Evolutionary conservation across 768 basidiomycete genomes (phyloP), one percentile per base, ranked within the genome.

Genomic region (Naganishia kalamii): DNA sequence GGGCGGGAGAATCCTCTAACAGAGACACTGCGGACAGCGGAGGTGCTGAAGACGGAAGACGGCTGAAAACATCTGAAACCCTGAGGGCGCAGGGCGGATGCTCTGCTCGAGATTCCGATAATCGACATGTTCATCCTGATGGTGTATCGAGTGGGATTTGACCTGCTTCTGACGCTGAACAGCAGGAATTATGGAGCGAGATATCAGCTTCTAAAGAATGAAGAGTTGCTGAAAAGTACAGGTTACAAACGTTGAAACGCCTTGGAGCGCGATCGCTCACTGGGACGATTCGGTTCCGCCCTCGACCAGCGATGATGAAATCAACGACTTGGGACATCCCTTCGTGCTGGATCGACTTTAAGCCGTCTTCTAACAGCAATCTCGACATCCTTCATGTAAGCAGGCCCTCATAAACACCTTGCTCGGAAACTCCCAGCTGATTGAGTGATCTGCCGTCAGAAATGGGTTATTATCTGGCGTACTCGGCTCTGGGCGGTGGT

Each of bases 401-500:
- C n/a, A n/a, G n/a, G n/a, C n/a, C n/a, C n/a, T n/a, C n/a, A n/a
- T n/a, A n/a, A n/a, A n/a, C n/a, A n/a, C n/a, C n/a, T n/a, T n/a
- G n/a, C n/a, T n/a, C n/a, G n/a, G n/a, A n/a, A n/a, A n/a, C n/a
- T n/a, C n/a, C n/a, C n/a, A n/a, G n/a, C n/a, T n/a, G n/a, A n/a
- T n/a, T n/a, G n/a, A n/a, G n/a, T n/a, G n/a, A n/a, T 11, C 11
- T 8, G 13, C 33, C 23, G 23, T 1, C n/a, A 35, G 40, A 19
- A 15, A 57, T 57, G 54, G n/a, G 54, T 57, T 57, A n/a, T n/a
- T n/a, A 57, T 57, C 37, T 57, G 54, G 54, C 54, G 37, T 57
- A 57, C 27, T 19, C 33, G 40, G 35, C 54, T 15, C 35, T 57
- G n/a, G 54, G 54, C 17, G 27, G 54, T 25, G 27, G 54, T 57